These are phyloP conservation scores for Solanum lignicaule DNA, from an alignment of 257 asterid genomes.

Conservation along the genomic window DNA sequence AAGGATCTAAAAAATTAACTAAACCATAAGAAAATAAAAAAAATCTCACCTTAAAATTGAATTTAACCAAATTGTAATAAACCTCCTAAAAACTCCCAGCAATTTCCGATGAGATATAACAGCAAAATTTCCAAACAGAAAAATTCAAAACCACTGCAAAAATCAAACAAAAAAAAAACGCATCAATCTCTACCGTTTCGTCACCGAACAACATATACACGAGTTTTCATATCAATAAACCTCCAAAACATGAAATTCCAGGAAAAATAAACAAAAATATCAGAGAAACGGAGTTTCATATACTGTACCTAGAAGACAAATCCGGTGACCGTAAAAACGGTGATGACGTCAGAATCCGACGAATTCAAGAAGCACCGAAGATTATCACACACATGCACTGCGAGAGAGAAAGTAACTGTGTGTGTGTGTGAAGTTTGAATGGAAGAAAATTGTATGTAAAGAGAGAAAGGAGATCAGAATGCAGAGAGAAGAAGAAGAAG, in stretches of 20 bases:
- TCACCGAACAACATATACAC: not conserved
- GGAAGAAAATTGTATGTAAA: slow-evolving; percentile 2
- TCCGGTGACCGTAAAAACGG: not conserved
- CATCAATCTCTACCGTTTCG: not conserved
- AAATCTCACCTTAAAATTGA: not conserved
- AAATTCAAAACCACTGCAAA: not conserved
- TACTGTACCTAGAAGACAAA: not conserved
- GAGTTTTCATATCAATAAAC: not conserved
- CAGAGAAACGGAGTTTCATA: not conserved
- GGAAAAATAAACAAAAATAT: not conserved
- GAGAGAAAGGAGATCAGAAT: slow-evolving; percentile 14
- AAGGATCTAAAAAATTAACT: not conserved
- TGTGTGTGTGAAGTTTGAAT: not conserved
- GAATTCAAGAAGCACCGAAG: not conserved
- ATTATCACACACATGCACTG: not conserved
- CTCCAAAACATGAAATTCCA: not conserved
- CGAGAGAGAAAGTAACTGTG: slow-evolving; percentile 15
- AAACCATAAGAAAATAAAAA: not conserved
- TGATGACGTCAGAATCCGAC: slow-evolving; percentile 1
- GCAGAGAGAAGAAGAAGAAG: slow-evolving; percentile 9
- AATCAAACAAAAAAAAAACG: not conserved
- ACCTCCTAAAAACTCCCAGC: not conserved
- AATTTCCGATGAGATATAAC: not conserved
- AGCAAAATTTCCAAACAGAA: not conserved
- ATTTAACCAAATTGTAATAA: not conserved